Percentiles rank a stretch among this genome's conserved stretches.
These are phyloP conservation scores for Aspergillus quadrilineatus DNA, from an alignment of 2,329 filamentous ascomycete species.

Conservation along the genomic window DNA sequence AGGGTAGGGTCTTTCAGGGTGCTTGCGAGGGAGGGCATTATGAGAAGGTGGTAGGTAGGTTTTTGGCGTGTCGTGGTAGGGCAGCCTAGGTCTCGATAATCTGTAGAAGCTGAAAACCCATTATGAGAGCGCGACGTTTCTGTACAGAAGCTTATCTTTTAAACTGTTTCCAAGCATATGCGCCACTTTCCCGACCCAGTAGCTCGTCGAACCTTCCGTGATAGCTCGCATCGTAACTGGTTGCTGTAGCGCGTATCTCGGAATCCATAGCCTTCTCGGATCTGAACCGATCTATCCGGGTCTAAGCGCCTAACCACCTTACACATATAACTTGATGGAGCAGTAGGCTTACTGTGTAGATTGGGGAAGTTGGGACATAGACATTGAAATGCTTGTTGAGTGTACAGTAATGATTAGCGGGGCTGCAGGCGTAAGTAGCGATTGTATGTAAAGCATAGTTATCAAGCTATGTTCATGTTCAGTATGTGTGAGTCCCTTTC, in stretches of 20 bases:
- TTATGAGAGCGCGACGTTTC: too few species aligned
- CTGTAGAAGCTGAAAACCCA: background rate
- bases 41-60: background rate
- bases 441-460: too few species aligned
- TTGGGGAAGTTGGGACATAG: too few species aligned
- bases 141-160: background rate
- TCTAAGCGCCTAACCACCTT: background rate
- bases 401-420: too few species aligned
- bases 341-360: too few species aligned
- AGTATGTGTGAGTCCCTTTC: too few species aligned
- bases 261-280: background rate
- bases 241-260: background rate
- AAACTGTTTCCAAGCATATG: background rate
- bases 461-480: too few species aligned
- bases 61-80: background rate
- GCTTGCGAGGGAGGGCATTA: background rate
- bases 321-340: too few species aligned
- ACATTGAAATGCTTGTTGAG: too few species aligned
- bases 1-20: background rate
- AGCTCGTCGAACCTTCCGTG: background rate
- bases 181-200: background rate
- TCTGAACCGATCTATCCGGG: background rate
- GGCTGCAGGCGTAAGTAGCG: too few species aligned
- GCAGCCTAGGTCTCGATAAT: background rate
- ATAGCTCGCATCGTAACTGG: background rate